A percentile compares a stretch with the other conserved stretches of the same genome.
These are phyloP conservation scores for Vigna trinervia DNA, from an alignment of 306 rosid genomes.

Conservation along the genomic window DNA sequence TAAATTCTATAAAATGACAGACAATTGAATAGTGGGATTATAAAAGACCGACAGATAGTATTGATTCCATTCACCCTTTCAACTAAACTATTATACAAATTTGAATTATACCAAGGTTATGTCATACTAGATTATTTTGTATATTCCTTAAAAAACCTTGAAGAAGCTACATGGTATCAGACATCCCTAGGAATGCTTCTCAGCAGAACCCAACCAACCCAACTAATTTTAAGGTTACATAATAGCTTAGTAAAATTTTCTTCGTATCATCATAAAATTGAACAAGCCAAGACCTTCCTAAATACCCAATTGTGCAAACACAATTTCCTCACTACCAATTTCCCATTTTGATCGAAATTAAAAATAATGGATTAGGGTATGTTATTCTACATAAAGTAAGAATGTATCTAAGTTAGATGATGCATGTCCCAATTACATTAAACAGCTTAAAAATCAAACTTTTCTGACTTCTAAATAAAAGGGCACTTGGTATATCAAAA, in stretches of 20 bases:
- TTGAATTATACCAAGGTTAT: background rate
- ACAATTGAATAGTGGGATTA: background rate
- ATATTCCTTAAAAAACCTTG: background rate
- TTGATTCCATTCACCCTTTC: constrained; percentile 10
- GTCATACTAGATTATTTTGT: background rate
- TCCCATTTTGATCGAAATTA: constrained; percentile 16
- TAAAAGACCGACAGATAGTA: background rate
- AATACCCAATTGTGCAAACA: constrained; percentile 19
- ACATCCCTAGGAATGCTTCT: background rate
- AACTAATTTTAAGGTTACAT: too few relatives aligned
- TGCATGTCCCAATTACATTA: background rate
- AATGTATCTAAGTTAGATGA: too few relatives aligned
- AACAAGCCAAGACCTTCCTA: constrained; percentile 17
- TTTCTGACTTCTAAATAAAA: background rate
- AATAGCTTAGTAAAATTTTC: background rate
- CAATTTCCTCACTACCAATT: constrained; percentile 17
- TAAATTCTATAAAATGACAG: background rate
- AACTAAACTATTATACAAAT: background rate
- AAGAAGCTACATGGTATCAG: background rate
- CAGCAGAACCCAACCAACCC: background rate
- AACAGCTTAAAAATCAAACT: background rate
- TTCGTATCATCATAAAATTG: background rate
- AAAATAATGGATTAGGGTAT: background rate
- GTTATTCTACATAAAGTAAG: background rate
- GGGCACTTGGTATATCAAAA: background rate